A percentile compares a stretch with the other conserved stretches of the same genome.
These are phyloP conservation scores for Xylariaceae sp. DNA, from an alignment of 2,329 filamentous ascomycete genomes.

Conservation along the genomic window DNA sequence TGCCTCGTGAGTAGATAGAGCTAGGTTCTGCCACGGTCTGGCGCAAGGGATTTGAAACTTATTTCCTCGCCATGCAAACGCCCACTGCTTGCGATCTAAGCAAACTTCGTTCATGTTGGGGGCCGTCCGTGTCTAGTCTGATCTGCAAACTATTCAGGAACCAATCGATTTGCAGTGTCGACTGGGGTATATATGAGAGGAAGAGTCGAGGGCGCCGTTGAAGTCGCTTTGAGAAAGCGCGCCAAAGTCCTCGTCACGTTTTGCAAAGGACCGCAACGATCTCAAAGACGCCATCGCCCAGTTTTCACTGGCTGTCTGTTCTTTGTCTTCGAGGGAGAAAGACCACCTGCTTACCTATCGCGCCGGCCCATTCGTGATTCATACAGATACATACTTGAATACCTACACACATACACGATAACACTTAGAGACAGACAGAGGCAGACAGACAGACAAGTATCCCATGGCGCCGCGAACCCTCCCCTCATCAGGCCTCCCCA, in stretches of 20 bases:
- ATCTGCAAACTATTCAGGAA: background rate
- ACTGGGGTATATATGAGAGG: too few species aligned
- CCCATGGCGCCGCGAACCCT: background rate
- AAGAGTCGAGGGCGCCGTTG: too few species aligned
- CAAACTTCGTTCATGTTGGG: background rate
- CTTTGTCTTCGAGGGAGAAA: background rate
- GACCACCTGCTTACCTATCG: background rate
- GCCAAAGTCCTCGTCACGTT: too few species aligned
- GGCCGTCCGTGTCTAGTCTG: background rate
- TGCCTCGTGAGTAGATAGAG: background rate
- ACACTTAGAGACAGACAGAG: background rate
- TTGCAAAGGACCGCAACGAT: too few species aligned
- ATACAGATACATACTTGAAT: background rate
- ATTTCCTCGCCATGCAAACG: background rate
- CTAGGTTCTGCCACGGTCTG: background rate
- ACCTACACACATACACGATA: conserved; percentile 6
- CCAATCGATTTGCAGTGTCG: background rate
- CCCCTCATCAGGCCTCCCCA: background rate
- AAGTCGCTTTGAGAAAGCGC: too few species aligned
- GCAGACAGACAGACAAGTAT: too few species aligned
- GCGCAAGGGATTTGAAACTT: background rate
- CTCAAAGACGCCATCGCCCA: too few species aligned
- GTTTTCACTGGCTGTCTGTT: too few species aligned
- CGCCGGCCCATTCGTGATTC: too few species aligned
- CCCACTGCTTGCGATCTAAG: background rate